Evolutionary conservation across 2,329 filamentous ascomycete species (phyloP).

Genomic region (Colletotrichum lini): DNA sequence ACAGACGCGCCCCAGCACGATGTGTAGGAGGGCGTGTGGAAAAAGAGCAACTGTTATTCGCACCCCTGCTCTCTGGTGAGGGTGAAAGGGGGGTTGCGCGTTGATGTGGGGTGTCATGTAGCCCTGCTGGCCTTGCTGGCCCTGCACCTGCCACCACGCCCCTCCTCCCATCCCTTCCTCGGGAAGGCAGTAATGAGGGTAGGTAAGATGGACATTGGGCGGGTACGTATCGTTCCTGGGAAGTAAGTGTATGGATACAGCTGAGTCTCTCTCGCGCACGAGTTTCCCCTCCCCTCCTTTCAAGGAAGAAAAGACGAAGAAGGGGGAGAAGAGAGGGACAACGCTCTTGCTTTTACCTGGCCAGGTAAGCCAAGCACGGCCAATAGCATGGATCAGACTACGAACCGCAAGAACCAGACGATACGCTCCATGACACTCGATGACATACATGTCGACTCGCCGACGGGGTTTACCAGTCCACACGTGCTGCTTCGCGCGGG

Average conservation of each 20-base stretch:
- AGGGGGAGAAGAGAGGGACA: neutral
- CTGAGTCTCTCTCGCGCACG: no score
- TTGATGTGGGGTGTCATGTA: constrained; percentile 27
- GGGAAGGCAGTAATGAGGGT: constrained; percentile 34
- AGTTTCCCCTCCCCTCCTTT: neutral
- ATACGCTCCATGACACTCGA: neutral
- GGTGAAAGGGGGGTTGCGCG: neutral
- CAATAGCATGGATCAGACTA: neutral
- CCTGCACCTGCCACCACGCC: constrained; percentile 8
- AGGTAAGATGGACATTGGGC: constrained; percentile 1
- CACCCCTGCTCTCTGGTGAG: neutral
- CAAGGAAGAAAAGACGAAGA: neutral
- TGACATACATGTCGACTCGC: neutral
- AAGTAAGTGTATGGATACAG: neutral
- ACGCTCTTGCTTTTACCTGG: neutral
- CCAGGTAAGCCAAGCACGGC: neutral
- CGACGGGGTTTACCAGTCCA: neutral
- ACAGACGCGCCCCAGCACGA: neutral
- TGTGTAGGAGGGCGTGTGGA: neutral
- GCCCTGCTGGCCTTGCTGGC: constrained; percentile 32
- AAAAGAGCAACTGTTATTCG: neutral
- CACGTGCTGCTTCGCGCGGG: neutral
- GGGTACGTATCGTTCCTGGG: constrained; percentile 15
- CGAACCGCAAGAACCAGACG: neutral
- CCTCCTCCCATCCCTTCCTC: constrained; percentile 6